Evolutionary conservation across 805 yeast species (phyloP), one percentile per base, ranked within the genome.

Genomic region (Wickerhamomyces pijperi): DNA sequence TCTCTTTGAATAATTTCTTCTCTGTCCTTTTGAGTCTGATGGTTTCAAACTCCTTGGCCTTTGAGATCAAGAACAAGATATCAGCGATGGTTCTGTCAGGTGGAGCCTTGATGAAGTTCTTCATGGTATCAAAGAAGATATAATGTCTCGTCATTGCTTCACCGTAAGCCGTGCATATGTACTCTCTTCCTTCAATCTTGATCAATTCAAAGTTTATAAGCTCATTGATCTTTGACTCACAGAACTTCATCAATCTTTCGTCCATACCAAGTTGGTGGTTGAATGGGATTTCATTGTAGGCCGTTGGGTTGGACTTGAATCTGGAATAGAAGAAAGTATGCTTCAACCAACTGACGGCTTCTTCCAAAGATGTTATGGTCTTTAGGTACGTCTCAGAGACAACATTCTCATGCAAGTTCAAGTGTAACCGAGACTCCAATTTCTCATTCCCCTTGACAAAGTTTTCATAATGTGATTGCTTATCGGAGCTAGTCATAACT

Each of bases 301-400:
- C 61, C 0, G 52, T 36, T 3, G 74, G 72, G 42, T 66, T 67
- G 33, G 58, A 49, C 15, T 44, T 43, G 38, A 55, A 64, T 38
- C 79, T 52, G 2, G 68, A 63, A 45, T 69, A 74, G 37, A 74
- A 67, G 47, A 67, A 74, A 0, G 78, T 73, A 11, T 63, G 63
- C 25, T 59, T 54, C 20, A 74, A 41, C 78, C 78, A 74, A 3
- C 54, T 50, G 8, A 65, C 46, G 0, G 75, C 72, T 31, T 61
- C 60, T 28, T 59, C 58, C 0, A 53, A 37, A 9, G 64, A 53
- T 1, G 45, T 49, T 0, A 74, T 56, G 0, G 72, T 65, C 3
- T 60, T 59, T 36, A 71, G 47, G 3, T 62, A 58, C 0, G 70
- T 56, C 38, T 71, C 77, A 4, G 75, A 64, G 7, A 67, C 60